phyloP scores from a whole-genome alignment of 1,284 basidiomycete genomes.

The Ganoderma multipileum region DNA sequence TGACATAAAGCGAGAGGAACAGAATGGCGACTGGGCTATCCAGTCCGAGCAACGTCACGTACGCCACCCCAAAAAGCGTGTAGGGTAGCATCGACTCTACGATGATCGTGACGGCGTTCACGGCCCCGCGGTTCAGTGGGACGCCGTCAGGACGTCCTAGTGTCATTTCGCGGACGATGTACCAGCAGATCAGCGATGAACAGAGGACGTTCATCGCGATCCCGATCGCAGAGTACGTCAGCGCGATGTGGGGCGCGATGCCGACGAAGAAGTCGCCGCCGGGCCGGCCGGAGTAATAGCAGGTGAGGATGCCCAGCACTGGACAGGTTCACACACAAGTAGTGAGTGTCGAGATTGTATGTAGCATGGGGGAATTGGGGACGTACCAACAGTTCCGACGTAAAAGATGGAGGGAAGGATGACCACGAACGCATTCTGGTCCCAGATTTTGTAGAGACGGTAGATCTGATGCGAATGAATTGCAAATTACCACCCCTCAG shows the following conservation, averaged over 20 bases:
- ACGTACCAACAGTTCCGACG: constrained; percentile 18
- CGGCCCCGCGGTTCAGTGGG: not conserved
- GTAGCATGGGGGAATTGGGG: not conserved
- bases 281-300: constrained; percentile 17
- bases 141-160: not conserved
- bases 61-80: constrained; percentile 23
- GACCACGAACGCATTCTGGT: not conserved
- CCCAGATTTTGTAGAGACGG: constrained; percentile 23
- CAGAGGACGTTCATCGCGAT: constrained; percentile 24
- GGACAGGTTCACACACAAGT: not conserved
- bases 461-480: constrained; percentile 14
- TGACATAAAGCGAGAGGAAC: constrained; percentile 28
- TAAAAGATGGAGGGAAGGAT: constrained; percentile 13
- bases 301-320: constrained; percentile 15
- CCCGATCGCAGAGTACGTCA: constrained; percentile 19
- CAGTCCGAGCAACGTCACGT: constrained; percentile 23
- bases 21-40: constrained; percentile 23
- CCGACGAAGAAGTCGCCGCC: constrained; percentile 23
- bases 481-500: not conserved
- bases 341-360: not conserved
- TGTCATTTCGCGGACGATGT: constrained; percentile 19
- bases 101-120: constrained; percentile 15
- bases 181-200: constrained; percentile 24
- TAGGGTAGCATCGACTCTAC: constrained; percentile 30
- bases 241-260: constrained; percentile 16